These are phyloP conservation scores for Colletotrichum chrysophilum DNA, from an alignment of 2,329 filamentous ascomycete species.

Conservation along the genomic window DNA sequence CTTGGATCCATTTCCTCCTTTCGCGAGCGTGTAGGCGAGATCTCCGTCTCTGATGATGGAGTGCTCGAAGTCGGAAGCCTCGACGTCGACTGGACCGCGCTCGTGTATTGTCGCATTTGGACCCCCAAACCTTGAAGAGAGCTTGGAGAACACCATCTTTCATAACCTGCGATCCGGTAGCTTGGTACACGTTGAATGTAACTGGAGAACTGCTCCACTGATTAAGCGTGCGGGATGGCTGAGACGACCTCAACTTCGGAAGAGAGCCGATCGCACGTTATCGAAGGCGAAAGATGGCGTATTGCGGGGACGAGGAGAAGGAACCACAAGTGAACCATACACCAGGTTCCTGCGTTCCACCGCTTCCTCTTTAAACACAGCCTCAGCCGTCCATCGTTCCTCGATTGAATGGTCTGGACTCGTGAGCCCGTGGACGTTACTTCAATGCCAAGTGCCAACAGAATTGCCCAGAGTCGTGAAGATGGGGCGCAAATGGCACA, in stretches of 20 bases:
- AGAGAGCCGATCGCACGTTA: not conserved
- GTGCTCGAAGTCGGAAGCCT: slow-evolving; percentile 27
- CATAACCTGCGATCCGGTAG: not conserved
- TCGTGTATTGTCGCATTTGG: not conserved
- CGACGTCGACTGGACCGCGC: not conserved
- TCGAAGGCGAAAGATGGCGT: not conserved
- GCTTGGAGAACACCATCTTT: slow-evolving; percentile 4
- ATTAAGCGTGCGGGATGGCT: not conserved
- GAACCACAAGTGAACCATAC: not conserved
- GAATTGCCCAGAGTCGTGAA: not conserved
- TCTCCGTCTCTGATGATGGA: slow-evolving; percentile 40
- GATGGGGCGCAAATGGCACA: not conserved
- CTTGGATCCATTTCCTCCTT: slow-evolving; percentile 53
- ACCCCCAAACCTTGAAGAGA: not conserved
- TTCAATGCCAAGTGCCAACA: not conserved
- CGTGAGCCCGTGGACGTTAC: not conserved
- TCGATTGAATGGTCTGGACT: no score
- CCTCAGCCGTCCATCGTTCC: not conserved
- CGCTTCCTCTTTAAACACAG: not conserved
- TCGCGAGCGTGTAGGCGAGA: slow-evolving; percentile 44
- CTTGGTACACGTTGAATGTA: not conserved
- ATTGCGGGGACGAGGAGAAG: not conserved
- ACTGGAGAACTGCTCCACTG: not conserved
- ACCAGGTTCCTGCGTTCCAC: not conserved
- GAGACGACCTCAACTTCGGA: no score